Evolutionary conservation across 495 filamentous ascomycete species (phyloP).

Genomic region (Xylaria acuta): DNA sequence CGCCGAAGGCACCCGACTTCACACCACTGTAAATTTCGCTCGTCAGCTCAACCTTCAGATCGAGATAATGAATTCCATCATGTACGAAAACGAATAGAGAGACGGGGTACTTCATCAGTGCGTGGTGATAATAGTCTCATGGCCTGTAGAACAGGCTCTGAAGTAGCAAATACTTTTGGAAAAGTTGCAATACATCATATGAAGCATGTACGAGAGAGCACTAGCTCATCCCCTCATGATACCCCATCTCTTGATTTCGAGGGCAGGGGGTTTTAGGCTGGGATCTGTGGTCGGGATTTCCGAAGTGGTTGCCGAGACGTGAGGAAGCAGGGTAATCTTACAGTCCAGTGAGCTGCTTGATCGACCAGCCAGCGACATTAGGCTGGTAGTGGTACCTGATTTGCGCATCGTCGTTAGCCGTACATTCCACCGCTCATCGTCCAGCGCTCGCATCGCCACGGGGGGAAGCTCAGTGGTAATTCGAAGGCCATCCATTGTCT

Average conservation of each 20-base stretch:
- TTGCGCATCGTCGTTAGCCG: constrained; percentile 37
- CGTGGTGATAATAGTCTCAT: constrained; percentile 98
- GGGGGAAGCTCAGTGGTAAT: neutral
- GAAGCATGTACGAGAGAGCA: constrained; percentile 25
- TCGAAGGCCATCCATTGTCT: neutral
- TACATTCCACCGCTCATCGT: neutral
- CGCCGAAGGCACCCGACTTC: constrained; percentile 57
- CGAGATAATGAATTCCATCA: neutral
- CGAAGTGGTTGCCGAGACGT: neutral
- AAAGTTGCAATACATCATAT: constrained; percentile 85
- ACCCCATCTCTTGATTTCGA: neutral
- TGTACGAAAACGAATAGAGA: constrained; percentile 4
- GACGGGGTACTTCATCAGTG: constrained; percentile 70
- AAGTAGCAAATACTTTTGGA: constrained; percentile 99
- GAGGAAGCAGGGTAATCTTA: constrained; percentile 39
- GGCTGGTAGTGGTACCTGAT: constrained; percentile 56
- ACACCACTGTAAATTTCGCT: constrained; percentile 47
- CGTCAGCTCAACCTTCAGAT: constrained; percentile 14
- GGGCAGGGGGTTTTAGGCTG: neutral
- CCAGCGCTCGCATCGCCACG: neutral
- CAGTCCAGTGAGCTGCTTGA: constrained; percentile 44
- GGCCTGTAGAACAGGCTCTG: constrained; percentile 82
- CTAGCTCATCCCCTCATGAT: neutral
- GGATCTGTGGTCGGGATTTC: neutral
- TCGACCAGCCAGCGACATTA: constrained; percentile 46